These are phyloP conservation scores for Setaria italica DNA, from an alignment of 202 grass and related monocot species.

Conservation along the genomic window DNA sequence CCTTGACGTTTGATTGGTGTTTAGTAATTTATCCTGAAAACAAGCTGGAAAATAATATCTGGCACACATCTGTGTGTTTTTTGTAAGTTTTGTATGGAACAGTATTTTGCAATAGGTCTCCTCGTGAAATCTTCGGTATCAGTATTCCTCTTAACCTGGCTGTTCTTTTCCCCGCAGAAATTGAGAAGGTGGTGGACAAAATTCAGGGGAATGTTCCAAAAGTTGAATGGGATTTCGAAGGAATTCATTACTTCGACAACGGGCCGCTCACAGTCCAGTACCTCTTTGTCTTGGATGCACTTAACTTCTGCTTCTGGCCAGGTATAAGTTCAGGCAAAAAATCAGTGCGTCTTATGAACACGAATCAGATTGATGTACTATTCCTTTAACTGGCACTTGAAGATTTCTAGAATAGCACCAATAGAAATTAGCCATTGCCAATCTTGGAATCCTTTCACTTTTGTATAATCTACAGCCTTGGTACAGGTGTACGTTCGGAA, in stretches of 20 bases:
- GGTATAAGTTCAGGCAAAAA: constrained; percentile 54
- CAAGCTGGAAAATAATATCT: background rate
- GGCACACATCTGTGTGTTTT: background rate
- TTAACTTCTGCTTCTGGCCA: constrained; percentile 98
- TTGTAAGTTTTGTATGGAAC: background rate
- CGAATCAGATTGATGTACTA: background rate
- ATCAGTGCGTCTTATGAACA: constrained; percentile 11
- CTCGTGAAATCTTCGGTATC: background rate
- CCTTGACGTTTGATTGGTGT: constrained; percentile 8
- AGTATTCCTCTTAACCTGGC: background rate
- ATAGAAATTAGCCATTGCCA: background rate
- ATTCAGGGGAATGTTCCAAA: constrained; percentile 80
- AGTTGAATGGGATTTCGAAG: constrained; percentile 98
- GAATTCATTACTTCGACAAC: constrained; percentile 92
- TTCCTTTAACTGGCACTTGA: background rate
- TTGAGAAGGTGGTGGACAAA: constrained; percentile 75
- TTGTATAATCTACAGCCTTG: background rate
- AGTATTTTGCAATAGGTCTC: background rate
- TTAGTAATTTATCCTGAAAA: constrained; percentile 7
- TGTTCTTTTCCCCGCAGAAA: constrained; percentile 54
- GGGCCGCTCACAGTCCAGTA: constrained; percentile 88
- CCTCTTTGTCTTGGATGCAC: constrained; percentile 83
- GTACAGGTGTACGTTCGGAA: background rate
- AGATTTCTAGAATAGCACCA: background rate
- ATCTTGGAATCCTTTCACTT: background rate